phyloP scores from a whole-genome alignment of 148 eudicot genomes.

The Rhododendron griersonianum region DNA sequence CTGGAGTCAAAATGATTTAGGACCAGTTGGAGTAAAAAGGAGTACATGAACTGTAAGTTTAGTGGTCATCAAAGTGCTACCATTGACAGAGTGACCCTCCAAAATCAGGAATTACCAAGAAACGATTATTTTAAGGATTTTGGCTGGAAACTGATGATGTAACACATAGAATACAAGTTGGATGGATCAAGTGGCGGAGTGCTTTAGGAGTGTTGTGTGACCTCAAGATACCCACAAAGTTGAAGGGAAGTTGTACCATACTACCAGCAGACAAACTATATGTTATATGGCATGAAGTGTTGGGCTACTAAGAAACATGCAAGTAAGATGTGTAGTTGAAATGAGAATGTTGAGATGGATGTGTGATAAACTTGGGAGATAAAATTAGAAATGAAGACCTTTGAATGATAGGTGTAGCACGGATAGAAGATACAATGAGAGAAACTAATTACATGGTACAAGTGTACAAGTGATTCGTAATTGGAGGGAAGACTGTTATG shows the following conservation, averaged over 20 bases:
- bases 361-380: too few species aligned
- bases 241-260: not conserved
- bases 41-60: not conserved
- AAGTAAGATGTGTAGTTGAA: not conserved
- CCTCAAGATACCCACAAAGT: not conserved
- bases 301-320: not conserved
- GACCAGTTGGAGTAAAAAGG: not conserved
- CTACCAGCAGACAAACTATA: not conserved
- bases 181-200: not conserved
- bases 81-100: not conserved
- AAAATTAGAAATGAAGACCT: too few species aligned
- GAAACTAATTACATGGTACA: not conserved
- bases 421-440: too few species aligned
- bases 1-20: not conserved
- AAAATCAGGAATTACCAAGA: not conserved
- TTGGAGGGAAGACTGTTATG: not conserved
- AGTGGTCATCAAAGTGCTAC: not conserved
- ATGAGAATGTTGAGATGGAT: not conserved
- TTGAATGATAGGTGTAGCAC: too few species aligned
- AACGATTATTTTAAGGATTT: not conserved
- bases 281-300: not conserved
- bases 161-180: not conserved
- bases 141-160: not conserved
- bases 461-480: not conserved
- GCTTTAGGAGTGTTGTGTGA: not conserved